phyloP scores from a whole-genome alignment of 352 stramenopile species.

The Phytopythium ostracodes region DNA sequence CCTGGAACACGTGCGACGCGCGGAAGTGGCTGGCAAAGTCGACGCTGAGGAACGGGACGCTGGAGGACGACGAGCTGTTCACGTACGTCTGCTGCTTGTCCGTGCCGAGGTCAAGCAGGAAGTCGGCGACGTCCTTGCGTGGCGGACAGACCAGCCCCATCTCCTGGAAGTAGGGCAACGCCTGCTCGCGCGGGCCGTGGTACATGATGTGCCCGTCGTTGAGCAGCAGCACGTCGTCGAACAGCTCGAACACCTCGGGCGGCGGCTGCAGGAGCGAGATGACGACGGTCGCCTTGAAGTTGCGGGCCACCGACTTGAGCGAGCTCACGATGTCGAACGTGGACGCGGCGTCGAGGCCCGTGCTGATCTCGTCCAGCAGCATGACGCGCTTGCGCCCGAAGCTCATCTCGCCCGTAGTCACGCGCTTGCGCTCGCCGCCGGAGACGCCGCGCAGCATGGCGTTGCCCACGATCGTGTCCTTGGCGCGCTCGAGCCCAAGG shows the following conservation, averaged over 20 bases:
- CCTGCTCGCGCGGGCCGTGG: slow-evolving; percentile 27
- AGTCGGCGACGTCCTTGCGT: slow-evolving; percentile 48
- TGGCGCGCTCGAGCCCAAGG: slow-evolving; percentile 44
- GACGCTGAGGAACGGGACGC: slow-evolving; percentile 18
- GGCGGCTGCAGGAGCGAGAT: slow-evolving; percentile 89
- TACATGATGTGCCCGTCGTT: slow-evolving; percentile 90
- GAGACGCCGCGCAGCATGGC: slow-evolving; percentile 66
- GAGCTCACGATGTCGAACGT: slow-evolving; percentile 60
- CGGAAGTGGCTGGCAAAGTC: slow-evolving; percentile 56
- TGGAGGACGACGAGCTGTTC: neutral
- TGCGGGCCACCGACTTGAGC: slow-evolving; percentile 37
- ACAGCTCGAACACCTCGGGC: slow-evolving; percentile 91
- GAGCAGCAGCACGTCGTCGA: slow-evolving; percentile 92
- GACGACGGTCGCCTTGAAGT: slow-evolving; percentile 52
- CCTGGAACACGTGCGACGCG: slow-evolving; percentile 44
- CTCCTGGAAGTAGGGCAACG: slow-evolving; percentile 40
- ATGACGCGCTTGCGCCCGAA: slow-evolving; percentile 72
- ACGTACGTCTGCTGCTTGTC: slow-evolving; percentile 49
- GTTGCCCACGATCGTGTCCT: slow-evolving; percentile 60
- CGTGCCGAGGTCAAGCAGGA: slow-evolving; percentile 48
- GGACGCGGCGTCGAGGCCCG: slow-evolving; percentile 46
- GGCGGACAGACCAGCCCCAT: slow-evolving; percentile 44
- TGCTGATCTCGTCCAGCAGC: slow-evolving; percentile 80
- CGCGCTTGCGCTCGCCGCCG: slow-evolving; percentile 88
- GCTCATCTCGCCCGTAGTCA: slow-evolving; percentile 88